Percentiles rank a stretch among this genome's conserved stretches.
These are phyloP conservation scores for Alisma plantagoaquatica DNA, from an alignment of 106 monocot genomes.

Conservation along the genomic window DNA sequence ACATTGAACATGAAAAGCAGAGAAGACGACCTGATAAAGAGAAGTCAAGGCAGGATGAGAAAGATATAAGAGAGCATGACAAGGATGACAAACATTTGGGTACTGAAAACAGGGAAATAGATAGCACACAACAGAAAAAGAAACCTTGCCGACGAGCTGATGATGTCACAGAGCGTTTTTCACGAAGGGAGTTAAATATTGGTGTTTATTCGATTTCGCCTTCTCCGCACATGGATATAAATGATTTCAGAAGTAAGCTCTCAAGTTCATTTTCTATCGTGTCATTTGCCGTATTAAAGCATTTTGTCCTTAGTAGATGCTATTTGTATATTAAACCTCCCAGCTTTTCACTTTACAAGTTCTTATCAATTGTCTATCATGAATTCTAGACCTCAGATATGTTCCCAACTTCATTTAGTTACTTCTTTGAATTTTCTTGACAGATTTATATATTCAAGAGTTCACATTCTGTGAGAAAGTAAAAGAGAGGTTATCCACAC, in stretches of 20 bases:
- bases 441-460: constrained; percentile 74
- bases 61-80: constrained; percentile 57
- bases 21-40: constrained; percentile 63
- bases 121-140: constrained; percentile 17
- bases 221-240: constrained; percentile 71
- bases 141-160: constrained; percentile 52
- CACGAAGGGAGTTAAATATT: too few relatives aligned
- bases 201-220: constrained; percentile 41
- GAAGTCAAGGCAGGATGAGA: constrained; percentile 70
- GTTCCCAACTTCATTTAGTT: too few relatives aligned
- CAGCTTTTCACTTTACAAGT: too few relatives aligned
- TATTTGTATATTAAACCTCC: too few relatives aligned
- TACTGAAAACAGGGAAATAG: constrained; percentile 46
- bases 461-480: constrained; percentile 84
- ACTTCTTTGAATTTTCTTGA: too few relatives aligned
- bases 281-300: too few relatives aligned
- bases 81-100: constrained; percentile 62
- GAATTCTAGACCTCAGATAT: too few relatives aligned
- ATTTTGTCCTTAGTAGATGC: too few relatives aligned
- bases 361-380: too few relatives aligned
- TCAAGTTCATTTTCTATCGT: too few relatives aligned
- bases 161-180: too few relatives aligned
- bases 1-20: constrained; percentile 68
- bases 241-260: constrained; percentile 69
- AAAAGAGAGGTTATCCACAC: constrained; percentile 68